Percentiles rank a stretch among this genome's conserved stretches.
phyloP scores from a whole-genome alignment of 2,329 filamentous ascomycete species.

The Colletotrichum karsti region DNA sequence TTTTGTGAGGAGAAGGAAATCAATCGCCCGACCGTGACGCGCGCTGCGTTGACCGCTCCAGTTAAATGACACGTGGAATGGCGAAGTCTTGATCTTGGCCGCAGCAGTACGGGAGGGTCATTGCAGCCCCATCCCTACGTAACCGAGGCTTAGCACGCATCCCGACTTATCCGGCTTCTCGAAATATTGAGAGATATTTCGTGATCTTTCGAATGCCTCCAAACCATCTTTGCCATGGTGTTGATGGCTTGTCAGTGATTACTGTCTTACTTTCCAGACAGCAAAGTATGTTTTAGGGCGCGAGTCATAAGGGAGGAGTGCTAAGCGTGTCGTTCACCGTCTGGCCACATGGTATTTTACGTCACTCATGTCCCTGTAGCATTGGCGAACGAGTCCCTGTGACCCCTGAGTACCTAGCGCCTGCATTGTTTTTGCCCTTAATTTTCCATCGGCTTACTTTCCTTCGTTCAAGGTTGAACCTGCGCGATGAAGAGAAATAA shows the following conservation, averaged over 20 bases:
- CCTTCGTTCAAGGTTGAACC: too few species aligned
- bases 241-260: not conserved
- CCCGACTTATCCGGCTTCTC: constrained; percentile 19
- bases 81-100: constrained; percentile 27
- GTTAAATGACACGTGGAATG: constrained; percentile 27
- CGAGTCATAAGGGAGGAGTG: not conserved
- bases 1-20: not conserved
- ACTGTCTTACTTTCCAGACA: not conserved
- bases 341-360: not conserved
- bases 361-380: not conserved
- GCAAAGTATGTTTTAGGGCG: not conserved
- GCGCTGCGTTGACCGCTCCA: constrained; percentile 20
- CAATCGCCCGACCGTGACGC: constrained; percentile 4
- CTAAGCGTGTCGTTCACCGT: not conserved
- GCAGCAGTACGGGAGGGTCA: not conserved
- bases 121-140: constrained; percentile 12
- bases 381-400: not conserved
- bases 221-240: not conserved
- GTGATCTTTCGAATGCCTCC: not conserved
- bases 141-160: constrained; percentile 27
- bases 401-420: not conserved
- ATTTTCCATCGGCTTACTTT: too few species aligned
- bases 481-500: too few species aligned
- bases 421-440: too few species aligned
- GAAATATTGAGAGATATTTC: not conserved